phyloP scores from a whole-genome alignment of 805 yeast species.

The Zygosaccharomyces bisporus region DNA sequence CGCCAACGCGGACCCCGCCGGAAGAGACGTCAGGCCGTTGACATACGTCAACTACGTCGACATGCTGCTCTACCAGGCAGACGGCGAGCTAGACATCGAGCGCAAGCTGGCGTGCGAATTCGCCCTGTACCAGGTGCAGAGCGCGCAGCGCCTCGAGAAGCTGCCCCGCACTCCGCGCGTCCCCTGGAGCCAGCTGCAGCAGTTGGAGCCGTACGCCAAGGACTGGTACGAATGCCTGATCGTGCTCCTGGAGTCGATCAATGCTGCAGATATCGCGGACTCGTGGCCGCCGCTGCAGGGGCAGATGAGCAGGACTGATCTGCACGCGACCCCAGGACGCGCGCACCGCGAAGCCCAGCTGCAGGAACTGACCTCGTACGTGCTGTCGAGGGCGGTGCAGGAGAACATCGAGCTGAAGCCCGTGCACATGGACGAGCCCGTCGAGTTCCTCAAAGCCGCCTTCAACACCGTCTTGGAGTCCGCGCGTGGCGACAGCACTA shows the following conservation, averaged over 20 bases:
- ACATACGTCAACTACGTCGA: conserved; percentile 30
- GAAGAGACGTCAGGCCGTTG: conserved; percentile 13
- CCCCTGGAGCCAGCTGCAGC: conserved; percentile 15
- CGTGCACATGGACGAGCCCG: conserved; percentile 20
- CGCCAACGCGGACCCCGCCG: conserved; percentile 14
- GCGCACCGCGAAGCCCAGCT: conserved; percentile 10
- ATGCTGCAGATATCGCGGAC: conserved; percentile 21
- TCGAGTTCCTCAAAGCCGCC: conserved; percentile 30
- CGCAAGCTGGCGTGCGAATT: conserved; percentile 30
- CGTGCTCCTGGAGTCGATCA: conserved; percentile 18
- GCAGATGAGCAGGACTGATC: conserved; percentile 8
- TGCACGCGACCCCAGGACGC: conserved; percentile 1
- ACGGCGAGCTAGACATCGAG: conserved; percentile 26
- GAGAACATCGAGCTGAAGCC: conserved; percentile 31
- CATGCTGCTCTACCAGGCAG: conserved; percentile 22
- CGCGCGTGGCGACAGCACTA: not conserved
- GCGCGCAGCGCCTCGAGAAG: conserved; percentile 10
- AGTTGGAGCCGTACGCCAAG: conserved; percentile 12
- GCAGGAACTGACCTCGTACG: conserved; percentile 33
- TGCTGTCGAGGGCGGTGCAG: conserved; percentile 30
- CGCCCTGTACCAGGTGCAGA: conserved; percentile 27
- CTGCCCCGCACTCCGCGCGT: not conserved
- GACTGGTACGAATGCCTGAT: conserved; percentile 25
- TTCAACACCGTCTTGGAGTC: conserved; percentile 26
- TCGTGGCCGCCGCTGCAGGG: not conserved